Evolutionary conservation across 352 stramenopile genomes (phyloP), one percentile per base, ranked within the genome.

Genomic region (Phytophthora lateralis): DNA sequence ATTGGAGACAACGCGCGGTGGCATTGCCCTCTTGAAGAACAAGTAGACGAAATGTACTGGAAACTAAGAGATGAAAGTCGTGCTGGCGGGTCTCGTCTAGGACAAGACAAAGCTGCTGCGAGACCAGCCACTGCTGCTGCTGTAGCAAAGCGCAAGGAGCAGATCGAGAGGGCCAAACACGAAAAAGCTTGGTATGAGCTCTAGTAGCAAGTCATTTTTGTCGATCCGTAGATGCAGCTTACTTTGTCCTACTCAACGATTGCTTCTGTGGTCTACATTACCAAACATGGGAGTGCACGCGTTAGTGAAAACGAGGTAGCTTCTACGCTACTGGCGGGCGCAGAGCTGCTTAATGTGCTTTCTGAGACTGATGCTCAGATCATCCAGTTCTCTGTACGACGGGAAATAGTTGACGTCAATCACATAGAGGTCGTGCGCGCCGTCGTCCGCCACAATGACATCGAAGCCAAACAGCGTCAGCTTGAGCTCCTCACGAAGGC

Each of bases 381-480:
- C 75, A 14, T 88, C 73, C 30, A 95, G 65, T 63, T 95, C 86
- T 45, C 86, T 89, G 71, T 92, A 95, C 4, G 86, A 95, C 44
- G 86, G 86, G 52, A 95, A 95, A 65, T 95, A 95, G 67, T 95
- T 95, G 59, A 95, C 81, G 45, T 95, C 86, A 55, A 95, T 90
- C 32, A 95, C 86, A 44, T 80, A 83, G 21, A 89, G 68, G 26
- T 85, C 78, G 15, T 72, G 54, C 17, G 68, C 77, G 24, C 45
- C 58, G 30, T 75, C 63, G 55, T 90, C 76, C 20, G 78, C 80
- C 34, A 93, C 58, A 70, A 95, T 95, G 43, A 93, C 86, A 59
- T 95, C 86, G 42, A 91, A 95, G 42, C 86, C 86, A 55, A 95
- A 95, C 12, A 95, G 69, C 44, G 84, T 87, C 11, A 95, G 70